phyloP scores from a whole-genome alignment of 2,329 filamentous ascomycete species.

The Aspergillus ruber region DNA sequence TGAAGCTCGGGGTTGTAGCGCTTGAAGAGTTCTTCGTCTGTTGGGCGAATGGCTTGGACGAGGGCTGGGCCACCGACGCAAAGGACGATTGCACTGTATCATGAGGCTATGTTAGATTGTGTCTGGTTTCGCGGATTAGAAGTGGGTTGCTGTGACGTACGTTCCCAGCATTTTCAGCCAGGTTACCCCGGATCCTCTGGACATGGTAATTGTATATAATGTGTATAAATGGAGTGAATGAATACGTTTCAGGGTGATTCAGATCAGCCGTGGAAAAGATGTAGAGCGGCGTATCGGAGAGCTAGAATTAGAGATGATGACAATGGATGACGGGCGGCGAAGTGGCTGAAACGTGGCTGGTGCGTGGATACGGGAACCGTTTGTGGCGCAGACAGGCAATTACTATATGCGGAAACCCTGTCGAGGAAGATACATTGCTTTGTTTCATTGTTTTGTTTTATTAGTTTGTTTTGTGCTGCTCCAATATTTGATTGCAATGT shows the following conservation, averaged over 20 bases:
- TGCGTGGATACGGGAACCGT: too few relatives aligned
- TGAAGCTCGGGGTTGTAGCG: constrained; percentile 94
- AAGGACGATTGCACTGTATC: constrained; percentile 61
- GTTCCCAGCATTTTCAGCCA: constrained; percentile 63
- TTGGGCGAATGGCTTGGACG: constrained; percentile 65
- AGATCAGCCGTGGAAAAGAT: too few relatives aligned
- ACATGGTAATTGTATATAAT: constrained; percentile 32
- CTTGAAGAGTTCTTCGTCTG: constrained; percentile 84
- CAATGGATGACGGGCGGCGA: too few relatives aligned
- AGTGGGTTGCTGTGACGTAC: constrained; percentile 44
- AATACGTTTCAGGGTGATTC: not conserved
- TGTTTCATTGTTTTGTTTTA: too few relatives aligned
- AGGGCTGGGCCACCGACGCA: constrained; percentile 80
- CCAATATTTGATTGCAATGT: too few relatives aligned
- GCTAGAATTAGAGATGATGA: too few relatives aligned
- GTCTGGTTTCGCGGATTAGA: not conserved
- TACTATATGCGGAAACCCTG: too few relatives aligned
- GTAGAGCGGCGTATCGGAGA: too few relatives aligned
- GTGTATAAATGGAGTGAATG: not conserved
- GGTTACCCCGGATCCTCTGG: constrained; percentile 29
- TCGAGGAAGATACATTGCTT: too few relatives aligned
- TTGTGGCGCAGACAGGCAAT: too few relatives aligned
- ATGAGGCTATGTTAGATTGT: constrained; percentile 2
- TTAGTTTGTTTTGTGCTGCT: too few relatives aligned
- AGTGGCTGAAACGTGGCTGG: too few relatives aligned